Percentiles rank a stretch among this genome's conserved stretches.
These are phyloP conservation scores for Cadophora sp. DNA, from an alignment of 2,329 filamentous ascomycete genomes.

Conservation along the genomic window DNA sequence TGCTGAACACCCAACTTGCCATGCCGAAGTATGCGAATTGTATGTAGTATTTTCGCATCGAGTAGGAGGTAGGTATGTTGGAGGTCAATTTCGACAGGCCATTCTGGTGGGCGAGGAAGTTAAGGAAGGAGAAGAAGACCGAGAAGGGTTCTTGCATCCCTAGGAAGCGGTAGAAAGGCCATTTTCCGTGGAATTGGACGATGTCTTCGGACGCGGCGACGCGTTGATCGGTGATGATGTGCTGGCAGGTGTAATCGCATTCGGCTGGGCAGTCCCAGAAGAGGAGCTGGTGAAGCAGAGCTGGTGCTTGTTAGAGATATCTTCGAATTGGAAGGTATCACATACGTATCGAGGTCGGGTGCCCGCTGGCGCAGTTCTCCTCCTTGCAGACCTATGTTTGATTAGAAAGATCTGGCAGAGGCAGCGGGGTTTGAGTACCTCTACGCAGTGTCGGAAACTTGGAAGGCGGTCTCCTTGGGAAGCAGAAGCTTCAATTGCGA, in stretches of 20 bases:
- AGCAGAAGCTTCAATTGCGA: slow-evolving; percentile 61
- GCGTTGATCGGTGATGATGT: slow-evolving; percentile 81
- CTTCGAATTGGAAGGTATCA: slow-evolving; percentile 10
- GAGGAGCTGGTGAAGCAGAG: slow-evolving; percentile 83
- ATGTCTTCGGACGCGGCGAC: slow-evolving; percentile 70
- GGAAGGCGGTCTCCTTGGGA: slow-evolving; percentile 85
- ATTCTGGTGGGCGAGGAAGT: slow-evolving; percentile 83
- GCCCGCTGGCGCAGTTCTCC: slow-evolving; percentile 77
- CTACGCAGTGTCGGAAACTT: slow-evolving; percentile 85
- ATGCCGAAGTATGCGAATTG: slow-evolving; percentile 82
- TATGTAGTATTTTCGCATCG: slow-evolving; percentile 81
- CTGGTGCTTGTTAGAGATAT: slow-evolving; percentile 52
- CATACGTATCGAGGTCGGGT: slow-evolving; percentile 49
- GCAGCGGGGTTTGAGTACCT: slow-evolving; percentile 58
- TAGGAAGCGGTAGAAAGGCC: slow-evolving; percentile 90
- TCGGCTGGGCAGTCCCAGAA: slow-evolving; percentile 92
- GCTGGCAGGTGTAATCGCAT: slow-evolving; percentile 98
- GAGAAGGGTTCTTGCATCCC: slow-evolving; percentile 96
- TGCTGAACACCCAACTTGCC: slow-evolving; percentile 84
- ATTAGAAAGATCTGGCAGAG: slow-evolving; percentile 16
- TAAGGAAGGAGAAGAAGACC: slow-evolving; percentile 91
- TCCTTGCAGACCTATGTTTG: slow-evolving; percentile 72
- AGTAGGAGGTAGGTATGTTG: slow-evolving; percentile 74
- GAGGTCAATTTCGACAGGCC: slow-evolving; percentile 76
- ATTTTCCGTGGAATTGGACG: slow-evolving; percentile 97